These are phyloP conservation scores for Epichloe sp. DNA, from an alignment of 2,329 filamentous ascomycete species.

Conservation along the genomic window DNA sequence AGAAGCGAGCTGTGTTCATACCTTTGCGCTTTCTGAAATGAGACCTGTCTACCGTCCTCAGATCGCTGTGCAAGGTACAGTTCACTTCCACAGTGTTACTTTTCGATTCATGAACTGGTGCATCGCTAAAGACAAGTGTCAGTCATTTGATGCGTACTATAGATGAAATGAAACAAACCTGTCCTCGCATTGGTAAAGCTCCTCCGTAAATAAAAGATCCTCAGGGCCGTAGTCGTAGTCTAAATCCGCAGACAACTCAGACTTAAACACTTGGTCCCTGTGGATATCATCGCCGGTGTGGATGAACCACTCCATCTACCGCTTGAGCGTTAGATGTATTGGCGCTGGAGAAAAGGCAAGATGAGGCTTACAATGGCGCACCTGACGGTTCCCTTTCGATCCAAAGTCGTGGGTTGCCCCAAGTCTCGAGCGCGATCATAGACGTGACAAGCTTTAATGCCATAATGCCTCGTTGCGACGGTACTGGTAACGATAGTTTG, in stretches of 20 bases:
- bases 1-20: no score
- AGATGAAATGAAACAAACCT: background rate
- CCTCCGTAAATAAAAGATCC: background rate
- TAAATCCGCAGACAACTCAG: rapidly evolving
- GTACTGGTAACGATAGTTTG: background rate
- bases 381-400: background rate
- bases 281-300: background rate
- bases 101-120: background rate
- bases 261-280: background rate
- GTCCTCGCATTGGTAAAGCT: constrained; percentile 1
- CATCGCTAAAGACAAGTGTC: background rate
- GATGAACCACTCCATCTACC: constrained; percentile 3
- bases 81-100: background rate
- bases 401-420: background rate
- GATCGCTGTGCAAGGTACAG: background rate
- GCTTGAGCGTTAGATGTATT: background rate
- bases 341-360: background rate
- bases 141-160: background rate
- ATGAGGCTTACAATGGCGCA: background rate
- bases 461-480: constrained; percentile 1
- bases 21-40: no score
- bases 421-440: background rate
- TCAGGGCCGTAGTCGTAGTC: background rate
- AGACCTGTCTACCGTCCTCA: background rate
- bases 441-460: rapidly evolving